Conservation (phyloP, 2,329 filamentous ascomycete genomes). For the Metarhizium sp. region DNA sequence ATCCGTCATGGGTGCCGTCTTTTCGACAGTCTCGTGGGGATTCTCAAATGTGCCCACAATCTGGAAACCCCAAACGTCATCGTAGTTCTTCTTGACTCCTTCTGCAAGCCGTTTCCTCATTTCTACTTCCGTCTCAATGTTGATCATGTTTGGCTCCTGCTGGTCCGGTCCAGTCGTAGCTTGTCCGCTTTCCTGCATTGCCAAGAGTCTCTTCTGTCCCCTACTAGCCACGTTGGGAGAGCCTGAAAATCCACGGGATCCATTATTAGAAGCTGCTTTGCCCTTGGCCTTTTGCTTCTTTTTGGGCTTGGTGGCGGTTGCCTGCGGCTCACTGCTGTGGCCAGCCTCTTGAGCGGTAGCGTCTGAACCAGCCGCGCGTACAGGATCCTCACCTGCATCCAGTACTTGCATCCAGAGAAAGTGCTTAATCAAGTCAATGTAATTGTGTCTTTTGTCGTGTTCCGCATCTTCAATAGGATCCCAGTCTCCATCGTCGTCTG, state of each 20-base stretch:
- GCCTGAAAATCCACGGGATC: not conserved
- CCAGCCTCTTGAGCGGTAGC: not conserved
- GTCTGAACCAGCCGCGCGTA: not conserved
- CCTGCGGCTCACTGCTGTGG: not conserved
- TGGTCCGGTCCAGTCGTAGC: not conserved
- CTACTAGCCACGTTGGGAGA: not conserved
- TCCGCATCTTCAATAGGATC: slow-evolving; percentile 18
- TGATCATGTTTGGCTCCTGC: slow-evolving; percentile 16
- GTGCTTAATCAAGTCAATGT: slow-evolving; percentile 19
- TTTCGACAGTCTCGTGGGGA: slow-evolving; percentile 14
- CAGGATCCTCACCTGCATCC: not conserved
- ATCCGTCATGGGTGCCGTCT: slow-evolving; percentile 15
- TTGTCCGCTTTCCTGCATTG: not conserved
- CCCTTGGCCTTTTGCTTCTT: slow-evolving; percentile 10
- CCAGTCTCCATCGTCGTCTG: slow-evolving; percentile 15
- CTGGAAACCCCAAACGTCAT: slow-evolving; percentile 10
- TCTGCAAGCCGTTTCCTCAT: slow-evolving; percentile 17
- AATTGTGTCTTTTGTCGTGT: slow-evolving; percentile 13
- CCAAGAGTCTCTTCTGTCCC: not conserved
- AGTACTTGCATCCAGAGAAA: slow-evolving; percentile 17
- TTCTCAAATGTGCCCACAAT: slow-evolving; percentile 17
- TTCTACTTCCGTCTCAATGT: slow-evolving; percentile 19
- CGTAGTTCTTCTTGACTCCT: slow-evolving; percentile 17
- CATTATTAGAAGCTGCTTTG: slow-evolving; percentile 5
- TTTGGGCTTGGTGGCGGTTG: slow-evolving; percentile 8